Evolutionary conservation across 768 basidiomycete genomes (phyloP).

Genomic region (Coprinellus micaceus): DNA sequence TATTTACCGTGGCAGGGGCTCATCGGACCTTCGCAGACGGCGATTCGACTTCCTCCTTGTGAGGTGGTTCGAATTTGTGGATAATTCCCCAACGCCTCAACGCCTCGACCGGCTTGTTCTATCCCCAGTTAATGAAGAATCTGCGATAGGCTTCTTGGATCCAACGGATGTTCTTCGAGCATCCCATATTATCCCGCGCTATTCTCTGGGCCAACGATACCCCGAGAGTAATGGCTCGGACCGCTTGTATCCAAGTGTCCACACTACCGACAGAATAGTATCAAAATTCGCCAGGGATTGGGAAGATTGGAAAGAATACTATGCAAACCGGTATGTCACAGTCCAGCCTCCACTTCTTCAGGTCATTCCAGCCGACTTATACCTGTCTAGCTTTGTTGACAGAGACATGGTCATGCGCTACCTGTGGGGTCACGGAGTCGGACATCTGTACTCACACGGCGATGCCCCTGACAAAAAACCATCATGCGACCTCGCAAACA

Average conservation of each 20-base stretch:
- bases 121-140: conserved; percentile 13
- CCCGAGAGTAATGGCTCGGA: conserved; percentile 10
- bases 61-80: background rate
- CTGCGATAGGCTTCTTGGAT: conserved; percentile 14
- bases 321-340: background rate
- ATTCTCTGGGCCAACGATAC: background rate
- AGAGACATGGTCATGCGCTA: conserved; percentile 1
- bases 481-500: too few relatives aligned
- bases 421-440: background rate
- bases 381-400: too few relatives aligned
- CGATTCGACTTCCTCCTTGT: conserved; percentile 1
- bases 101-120: conserved; percentile 30
- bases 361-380: too few relatives aligned
- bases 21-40: background rate
- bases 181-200: background rate
- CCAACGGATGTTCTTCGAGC: background rate
- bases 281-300: background rate
- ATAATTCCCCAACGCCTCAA: conserved; percentile 21
- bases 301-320: background rate
- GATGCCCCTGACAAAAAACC: background rate
- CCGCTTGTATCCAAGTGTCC: too few relatives aligned
- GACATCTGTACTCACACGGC: background rate
- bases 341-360: background rate
- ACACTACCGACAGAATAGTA: background rate
- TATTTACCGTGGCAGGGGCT: background rate